These are phyloP conservation scores for Monosporascus sp. DNA, from an alignment of 2,329 filamentous ascomycete genomes.

Conservation along the genomic window DNA sequence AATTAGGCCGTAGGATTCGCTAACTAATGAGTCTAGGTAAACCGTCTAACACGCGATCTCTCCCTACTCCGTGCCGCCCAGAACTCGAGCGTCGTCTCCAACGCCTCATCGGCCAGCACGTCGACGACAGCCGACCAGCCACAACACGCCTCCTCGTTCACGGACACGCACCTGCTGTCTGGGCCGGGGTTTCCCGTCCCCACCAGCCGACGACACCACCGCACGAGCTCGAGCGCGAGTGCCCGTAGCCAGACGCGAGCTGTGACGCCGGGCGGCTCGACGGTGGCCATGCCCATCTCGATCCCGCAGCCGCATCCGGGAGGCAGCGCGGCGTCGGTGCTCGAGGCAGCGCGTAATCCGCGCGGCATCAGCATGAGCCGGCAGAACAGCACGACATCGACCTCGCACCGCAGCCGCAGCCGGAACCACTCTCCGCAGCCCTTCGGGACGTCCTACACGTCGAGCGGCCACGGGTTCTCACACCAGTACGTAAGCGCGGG, in stretches of 20 bases:
- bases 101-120: constrained; percentile 55
- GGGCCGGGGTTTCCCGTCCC: constrained; percentile 55
- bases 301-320: constrained; percentile 27
- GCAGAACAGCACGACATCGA: constrained; percentile 50
- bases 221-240: constrained; percentile 53
- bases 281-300: constrained; percentile 24
- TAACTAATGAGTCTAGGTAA: constrained; percentile 55
- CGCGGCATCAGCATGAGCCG: constrained; percentile 37
- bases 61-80: constrained; percentile 70
- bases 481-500: no score
- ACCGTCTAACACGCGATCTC: constrained; percentile 86
- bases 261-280: constrained; percentile 32
- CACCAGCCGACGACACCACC: constrained; percentile 48
- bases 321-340: constrained; percentile 33
- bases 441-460: not conserved
- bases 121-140: constrained; percentile 45
- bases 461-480: not conserved
- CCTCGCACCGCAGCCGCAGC: constrained; percentile 41
- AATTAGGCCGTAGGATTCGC: not conserved
- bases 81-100: constrained; percentile 61
- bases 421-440: constrained; percentile 31
- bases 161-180: constrained; percentile 49
- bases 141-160: constrained; percentile 28
- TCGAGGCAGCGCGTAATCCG: constrained; percentile 42
- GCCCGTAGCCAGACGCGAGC: constrained; percentile 43